These are phyloP conservation scores for Hypoxylon rickii DNA, from an alignment of 495 filamentous ascomycete genomes.

Conservation along the genomic window DNA sequence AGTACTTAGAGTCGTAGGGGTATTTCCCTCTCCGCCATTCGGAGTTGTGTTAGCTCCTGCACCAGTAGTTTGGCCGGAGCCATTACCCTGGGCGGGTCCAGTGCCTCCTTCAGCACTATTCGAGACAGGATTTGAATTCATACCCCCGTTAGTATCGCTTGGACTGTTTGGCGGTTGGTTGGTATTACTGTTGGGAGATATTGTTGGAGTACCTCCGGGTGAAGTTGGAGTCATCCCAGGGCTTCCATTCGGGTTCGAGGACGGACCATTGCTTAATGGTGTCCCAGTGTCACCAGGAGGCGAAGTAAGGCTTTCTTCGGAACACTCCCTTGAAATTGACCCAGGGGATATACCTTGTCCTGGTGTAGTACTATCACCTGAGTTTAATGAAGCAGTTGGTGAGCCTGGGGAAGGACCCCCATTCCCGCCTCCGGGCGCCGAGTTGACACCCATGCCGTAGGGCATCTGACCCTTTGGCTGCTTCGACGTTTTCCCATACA, in stretches of 20 bases:
- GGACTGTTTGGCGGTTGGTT: not conserved
- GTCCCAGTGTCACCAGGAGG: not conserved
- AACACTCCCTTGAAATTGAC: slow-evolving; percentile 1
- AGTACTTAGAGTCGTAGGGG: not conserved
- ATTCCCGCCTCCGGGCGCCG: slow-evolving; percentile 1
- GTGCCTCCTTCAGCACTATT: slow-evolving; percentile 11
- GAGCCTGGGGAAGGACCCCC: slow-evolving; percentile 4
- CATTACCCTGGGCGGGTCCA: slow-evolving; percentile 14
- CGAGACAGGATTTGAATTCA: slow-evolving; percentile 8
- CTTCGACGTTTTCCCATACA: slow-evolving; percentile 22
- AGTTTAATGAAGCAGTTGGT: not conserved
- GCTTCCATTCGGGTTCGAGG: slow-evolving; percentile 10
- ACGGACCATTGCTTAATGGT: slow-evolving; percentile 3
- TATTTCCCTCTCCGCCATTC: slow-evolving; percentile 9
- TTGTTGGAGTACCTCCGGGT: not conserved
- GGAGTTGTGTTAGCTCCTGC: too few relatives aligned
- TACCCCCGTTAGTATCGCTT: not conserved
- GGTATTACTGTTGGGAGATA: slow-evolving; percentile 2
- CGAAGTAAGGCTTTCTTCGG: slow-evolving; percentile 2
- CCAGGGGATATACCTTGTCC: not conserved
- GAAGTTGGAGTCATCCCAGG: slow-evolving; percentile 1
- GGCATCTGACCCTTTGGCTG: slow-evolving; percentile 30
- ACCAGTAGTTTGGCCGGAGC: slow-evolving; percentile 9
- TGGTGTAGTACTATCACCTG: not conserved
- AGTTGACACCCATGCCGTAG: slow-evolving; percentile 8